These are phyloP conservation scores for Venturia carpophila DNA, from an alignment of 2,329 filamentous ascomycete species.

Conservation along the genomic window DNA sequence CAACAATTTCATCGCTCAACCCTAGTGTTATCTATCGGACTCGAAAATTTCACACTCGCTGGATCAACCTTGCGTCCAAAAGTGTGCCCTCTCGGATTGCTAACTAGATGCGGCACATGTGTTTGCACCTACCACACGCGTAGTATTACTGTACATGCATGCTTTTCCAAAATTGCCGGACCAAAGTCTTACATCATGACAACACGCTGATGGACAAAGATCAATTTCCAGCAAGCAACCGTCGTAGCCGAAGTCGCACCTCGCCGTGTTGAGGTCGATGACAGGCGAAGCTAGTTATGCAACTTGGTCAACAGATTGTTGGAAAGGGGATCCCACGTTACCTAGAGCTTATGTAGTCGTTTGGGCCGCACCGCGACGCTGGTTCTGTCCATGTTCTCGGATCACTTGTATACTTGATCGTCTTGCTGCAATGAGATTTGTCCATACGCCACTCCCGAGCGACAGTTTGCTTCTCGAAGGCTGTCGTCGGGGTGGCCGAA, in stretches of 20 bases:
- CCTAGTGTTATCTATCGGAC: not conserved
- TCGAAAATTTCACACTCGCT: not conserved
- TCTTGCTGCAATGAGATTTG: not conserved
- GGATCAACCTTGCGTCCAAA: not conserved
- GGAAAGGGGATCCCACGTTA: conserved; percentile 8
- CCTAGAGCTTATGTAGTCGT: conserved; percentile 1
- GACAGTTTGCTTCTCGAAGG: not conserved
- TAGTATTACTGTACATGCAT: not conserved
- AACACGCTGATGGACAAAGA: not conserved
- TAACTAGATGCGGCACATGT: not conserved
- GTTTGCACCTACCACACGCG: not conserved
- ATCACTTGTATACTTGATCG: not conserved
- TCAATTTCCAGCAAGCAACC: not conserved
- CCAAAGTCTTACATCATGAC: not conserved
- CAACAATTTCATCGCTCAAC: not conserved
- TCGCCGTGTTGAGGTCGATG: not conserved
- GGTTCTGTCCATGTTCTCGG: conserved; percentile 4
- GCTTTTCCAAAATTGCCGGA: not conserved
- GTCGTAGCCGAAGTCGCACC: not conserved
- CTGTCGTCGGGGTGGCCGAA: not conserved
- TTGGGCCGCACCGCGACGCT: not conserved
- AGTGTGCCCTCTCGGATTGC: not conserved
- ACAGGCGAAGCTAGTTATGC: not conserved
- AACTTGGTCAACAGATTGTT: not conserved
- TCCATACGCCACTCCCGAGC: not conserved